Evolutionary conservation across 805 yeast genomes (phyloP).

Genomic region (Saturnispora serradocipensis): DNA sequence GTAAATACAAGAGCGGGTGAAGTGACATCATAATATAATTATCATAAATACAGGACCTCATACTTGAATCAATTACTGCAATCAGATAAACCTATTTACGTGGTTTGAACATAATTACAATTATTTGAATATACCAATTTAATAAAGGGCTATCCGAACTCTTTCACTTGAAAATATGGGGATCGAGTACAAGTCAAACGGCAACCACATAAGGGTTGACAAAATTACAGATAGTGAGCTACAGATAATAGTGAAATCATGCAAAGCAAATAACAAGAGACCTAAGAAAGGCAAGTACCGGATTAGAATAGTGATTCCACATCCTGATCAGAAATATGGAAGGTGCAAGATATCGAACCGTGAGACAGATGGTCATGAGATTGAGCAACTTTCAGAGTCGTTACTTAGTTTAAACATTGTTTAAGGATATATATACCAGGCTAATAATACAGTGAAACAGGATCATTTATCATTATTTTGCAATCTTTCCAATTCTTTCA

Average conservation of each 20-base stretch:
- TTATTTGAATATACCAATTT: too few relatives aligned
- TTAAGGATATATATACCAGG: neutral
- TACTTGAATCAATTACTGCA: too few relatives aligned
- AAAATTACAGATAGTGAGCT: neutral
- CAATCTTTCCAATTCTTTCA: slow-evolving; percentile 7
- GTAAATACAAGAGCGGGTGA: neutral
- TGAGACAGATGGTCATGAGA: neutral
- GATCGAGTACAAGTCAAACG: neutral
- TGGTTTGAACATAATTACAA: too few relatives aligned
- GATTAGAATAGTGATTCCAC: neutral
- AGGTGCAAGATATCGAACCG: neutral
- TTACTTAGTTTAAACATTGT: neutral
- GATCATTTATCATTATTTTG: slow-evolving; percentile 1
- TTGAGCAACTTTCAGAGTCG: neutral
- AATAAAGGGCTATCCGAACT: neutral
- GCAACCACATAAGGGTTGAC: neutral
- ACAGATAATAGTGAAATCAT: neutral
- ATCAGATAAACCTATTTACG: too few relatives aligned
- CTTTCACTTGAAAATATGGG: neutral
- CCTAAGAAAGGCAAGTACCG: neutral
- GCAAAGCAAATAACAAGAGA: neutral
- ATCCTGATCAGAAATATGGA: neutral
- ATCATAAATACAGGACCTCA: too few relatives aligned
- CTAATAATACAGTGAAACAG: neutral
- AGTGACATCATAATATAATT: neutral